phyloP scores from a whole-genome alignment of 2,329 filamentous ascomycete species.

The Basipetospora chlamydospora region DNA sequence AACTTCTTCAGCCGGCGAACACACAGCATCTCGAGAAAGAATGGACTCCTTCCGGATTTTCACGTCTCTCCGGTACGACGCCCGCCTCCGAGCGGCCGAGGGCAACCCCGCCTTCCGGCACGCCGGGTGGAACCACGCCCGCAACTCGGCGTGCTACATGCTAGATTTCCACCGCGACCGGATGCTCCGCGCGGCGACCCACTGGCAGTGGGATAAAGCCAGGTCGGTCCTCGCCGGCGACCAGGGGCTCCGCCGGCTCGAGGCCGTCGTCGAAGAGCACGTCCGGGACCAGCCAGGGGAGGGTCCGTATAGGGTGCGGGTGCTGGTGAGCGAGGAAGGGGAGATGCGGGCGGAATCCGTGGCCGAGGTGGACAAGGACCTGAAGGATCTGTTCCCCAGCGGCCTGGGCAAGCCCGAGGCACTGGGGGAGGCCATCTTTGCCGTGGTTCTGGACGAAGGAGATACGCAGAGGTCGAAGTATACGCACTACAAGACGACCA shows the following conservation, averaged over 20 bases:
- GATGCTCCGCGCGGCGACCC: constrained; percentile 46
- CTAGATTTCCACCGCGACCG: constrained; percentile 65
- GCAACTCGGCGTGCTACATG: constrained; percentile 58
- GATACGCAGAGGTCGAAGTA: constrained; percentile 39
- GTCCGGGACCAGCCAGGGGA: not conserved
- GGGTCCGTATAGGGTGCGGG: constrained; percentile 26
- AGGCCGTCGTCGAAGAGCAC: constrained; percentile 18
- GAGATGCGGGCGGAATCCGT: constrained; percentile 26
- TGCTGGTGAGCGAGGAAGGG: constrained; percentile 38
- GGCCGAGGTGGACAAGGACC: constrained; percentile 26
- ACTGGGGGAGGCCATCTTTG: constrained; percentile 17
- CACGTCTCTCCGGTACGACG: constrained; percentile 60
- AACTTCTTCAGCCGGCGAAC: no score
- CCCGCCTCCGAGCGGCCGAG: constrained; percentile 31
- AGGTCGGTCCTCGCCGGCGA: constrained; percentile 28
- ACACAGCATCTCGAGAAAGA: no score
- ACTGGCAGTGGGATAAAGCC: constrained; percentile 40
- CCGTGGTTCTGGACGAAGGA: constrained; percentile 28
- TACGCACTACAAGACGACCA: constrained; percentile 77
- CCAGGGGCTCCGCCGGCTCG: constrained; percentile 27
- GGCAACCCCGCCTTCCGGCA: constrained; percentile 21
- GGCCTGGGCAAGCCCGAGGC: constrained; percentile 21
- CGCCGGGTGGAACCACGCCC: constrained; percentile 36
- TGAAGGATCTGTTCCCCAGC: constrained; percentile 29
- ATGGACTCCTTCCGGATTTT: constrained; percentile 46